Base-by-base conservation (phyloP, 2,329 filamentous ascomycete species). In the Aspergillus ruber region DNA sequence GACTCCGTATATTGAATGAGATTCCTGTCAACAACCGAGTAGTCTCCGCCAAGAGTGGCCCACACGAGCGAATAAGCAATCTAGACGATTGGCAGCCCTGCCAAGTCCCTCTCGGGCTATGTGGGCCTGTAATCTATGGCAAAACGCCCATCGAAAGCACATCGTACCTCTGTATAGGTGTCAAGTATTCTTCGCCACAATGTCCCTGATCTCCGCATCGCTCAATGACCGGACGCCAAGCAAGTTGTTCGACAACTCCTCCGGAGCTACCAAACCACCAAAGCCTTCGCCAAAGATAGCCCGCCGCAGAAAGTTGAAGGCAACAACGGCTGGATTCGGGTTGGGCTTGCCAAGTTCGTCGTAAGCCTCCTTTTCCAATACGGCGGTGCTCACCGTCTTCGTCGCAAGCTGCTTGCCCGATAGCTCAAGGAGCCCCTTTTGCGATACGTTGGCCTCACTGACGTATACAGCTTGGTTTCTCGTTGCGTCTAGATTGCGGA, bases 401-500 rank as follows among this genome's bases (percentile, higher is more conserved):
- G 52, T 49, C 6, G 53, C 62, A 52, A 66, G 60, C 23, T 56
- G 48, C 12, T 51, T 53, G 17, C 61, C 67, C 1, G 60, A 60
- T 23, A 61, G 49, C 47, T 66, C 29, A 17, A 58, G 25, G 0
- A 75, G 48, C 42, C 67, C 45, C 13, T 69, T 69, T 59, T 80
- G 78, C 0, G 74, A 72, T 13, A 72, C 62, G 4, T 67, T 61
- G 8, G 70, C 61, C 21, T 74, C 71, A 6, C 75, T 60, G n/a
- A 79, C 62, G 49, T 69, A 71, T 2, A 83, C 66, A 2, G 59
- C 48, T 3, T 71, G 66, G 57, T 84, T 82, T 60, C 72, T 73
- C 0, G 80, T 82, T 57, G 78, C 73, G 2, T 75, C 71, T 0
- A 70, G 73, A 44, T 81, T 68, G 6, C 56, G 48, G 1, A 82